A percentile compares a stretch with the other conserved stretches of the same genome.
phyloP scores from a whole-genome alignment of 2,329 filamentous ascomycete species.

The Pseudocercospora eumusae region DNA sequence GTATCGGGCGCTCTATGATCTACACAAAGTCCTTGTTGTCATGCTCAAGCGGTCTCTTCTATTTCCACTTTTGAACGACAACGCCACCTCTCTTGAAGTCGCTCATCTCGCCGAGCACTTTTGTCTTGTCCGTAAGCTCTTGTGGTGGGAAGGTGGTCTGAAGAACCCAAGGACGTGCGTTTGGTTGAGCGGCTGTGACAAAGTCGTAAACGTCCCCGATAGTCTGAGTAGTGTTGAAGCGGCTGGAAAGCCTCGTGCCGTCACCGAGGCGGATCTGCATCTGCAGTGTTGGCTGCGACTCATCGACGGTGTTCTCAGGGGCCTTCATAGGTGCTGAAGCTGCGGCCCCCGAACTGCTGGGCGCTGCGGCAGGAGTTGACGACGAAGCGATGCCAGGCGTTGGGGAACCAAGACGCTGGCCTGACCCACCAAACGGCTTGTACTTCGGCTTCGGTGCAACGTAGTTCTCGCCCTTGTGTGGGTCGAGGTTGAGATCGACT shows the following conservation, averaged over 20 bases:
- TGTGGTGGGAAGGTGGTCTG: conserved; percentile 83
- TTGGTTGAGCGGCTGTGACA: conserved; percentile 63
- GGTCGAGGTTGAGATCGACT: conserved; percentile 73
- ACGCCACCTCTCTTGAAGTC: conserved; percentile 57
- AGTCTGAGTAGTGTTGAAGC: conserved; percentile 79
- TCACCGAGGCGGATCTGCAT: conserved; percentile 78
- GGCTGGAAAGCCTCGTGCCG: conserved; percentile 72
- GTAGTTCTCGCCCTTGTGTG: conserved; percentile 75
- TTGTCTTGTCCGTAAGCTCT: conserved; percentile 68
- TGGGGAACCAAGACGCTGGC: conserved; percentile 74
- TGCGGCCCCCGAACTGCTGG: conserved; percentile 39
- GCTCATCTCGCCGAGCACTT: conserved; percentile 49
- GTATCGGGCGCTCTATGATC: background rate
- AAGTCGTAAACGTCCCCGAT: conserved; percentile 77
- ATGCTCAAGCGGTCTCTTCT: background rate
- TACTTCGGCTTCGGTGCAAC: conserved; percentile 71
- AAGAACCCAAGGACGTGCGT: conserved; percentile 67
- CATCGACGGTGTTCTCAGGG: conserved; percentile 58
- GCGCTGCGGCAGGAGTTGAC: conserved; percentile 29
- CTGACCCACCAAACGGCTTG: conserved; percentile 71
- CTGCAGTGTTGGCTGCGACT: conserved; percentile 66
- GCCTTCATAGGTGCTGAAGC: conserved; percentile 42
- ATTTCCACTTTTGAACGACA: conserved; percentile 59
- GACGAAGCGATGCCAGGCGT: conserved; percentile 63
- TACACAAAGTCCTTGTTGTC: background rate